Evolutionary conservation across 73 alveolate genomes (phyloP).

Genomic region (Paramecium biaurelia): DNA sequence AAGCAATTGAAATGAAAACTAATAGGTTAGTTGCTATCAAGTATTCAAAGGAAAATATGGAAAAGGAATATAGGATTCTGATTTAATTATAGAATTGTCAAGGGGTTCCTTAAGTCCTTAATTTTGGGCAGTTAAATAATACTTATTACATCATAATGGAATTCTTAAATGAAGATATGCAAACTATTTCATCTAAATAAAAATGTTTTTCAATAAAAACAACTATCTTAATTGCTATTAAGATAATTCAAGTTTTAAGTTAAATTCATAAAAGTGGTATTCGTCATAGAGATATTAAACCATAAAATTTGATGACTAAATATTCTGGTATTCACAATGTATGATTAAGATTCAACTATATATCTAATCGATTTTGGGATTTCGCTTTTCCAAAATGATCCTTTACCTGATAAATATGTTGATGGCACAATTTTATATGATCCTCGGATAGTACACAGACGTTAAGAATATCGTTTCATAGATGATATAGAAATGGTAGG

Average conservation of each 20-base stretch:
- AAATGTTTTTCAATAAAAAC: constrained; percentile 7
- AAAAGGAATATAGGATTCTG: neutral
- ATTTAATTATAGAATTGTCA: neutral
- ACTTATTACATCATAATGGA: constrained; percentile 6
- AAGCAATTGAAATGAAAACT: neutral
- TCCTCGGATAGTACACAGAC: neutral
- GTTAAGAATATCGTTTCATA: neutral
- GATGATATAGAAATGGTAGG: constrained; percentile 33
- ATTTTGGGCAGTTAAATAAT: neutral
- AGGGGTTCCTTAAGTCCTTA: constrained; percentile 3
- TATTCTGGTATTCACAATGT: neutral
- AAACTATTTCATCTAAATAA: neutral
- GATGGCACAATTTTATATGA: constrained; percentile 25
- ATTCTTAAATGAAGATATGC: neutral
- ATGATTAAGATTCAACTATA: constrained; percentile 11
- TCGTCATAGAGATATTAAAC: constrained; percentile 31
- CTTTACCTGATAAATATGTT: neutral
- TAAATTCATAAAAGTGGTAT: constrained; percentile 1
- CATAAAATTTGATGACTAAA: constrained; percentile 8
- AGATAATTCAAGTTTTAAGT: neutral
- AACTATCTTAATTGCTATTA: neutral
- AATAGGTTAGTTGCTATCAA: neutral
- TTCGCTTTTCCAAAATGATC: neutral
- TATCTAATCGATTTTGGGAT: constrained; percentile 9
- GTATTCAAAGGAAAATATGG: neutral